Conservation (phyloP, 2,329 filamentous ascomycete genomes). For the Colletotrichum spaethianum region DNA sequence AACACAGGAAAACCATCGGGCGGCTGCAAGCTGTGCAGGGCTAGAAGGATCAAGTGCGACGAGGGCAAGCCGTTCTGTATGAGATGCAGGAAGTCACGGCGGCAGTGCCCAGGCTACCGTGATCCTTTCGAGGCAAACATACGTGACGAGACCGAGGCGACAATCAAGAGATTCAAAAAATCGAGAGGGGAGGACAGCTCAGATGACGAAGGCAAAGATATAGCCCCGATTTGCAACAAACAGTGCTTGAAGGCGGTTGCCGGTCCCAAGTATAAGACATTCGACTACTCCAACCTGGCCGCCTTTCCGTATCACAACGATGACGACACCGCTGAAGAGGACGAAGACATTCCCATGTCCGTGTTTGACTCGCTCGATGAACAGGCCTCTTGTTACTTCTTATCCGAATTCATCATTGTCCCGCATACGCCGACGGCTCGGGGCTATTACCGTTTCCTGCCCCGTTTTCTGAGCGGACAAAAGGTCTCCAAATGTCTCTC, state of each 20-base stretch:
- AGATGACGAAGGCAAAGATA: conserved; percentile 23
- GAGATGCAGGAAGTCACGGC: conserved; percentile 45
- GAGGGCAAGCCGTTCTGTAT: conserved; percentile 46
- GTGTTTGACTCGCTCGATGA: conserved; percentile 38
- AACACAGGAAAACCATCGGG: conserved; percentile 47
- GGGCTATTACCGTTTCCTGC: conserved; percentile 41
- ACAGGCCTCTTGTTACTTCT: conserved; percentile 41
- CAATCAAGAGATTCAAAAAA: conserved; percentile 43
- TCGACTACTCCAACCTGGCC: conserved; percentile 33
- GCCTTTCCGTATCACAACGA: conserved; percentile 31
- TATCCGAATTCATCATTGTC: conserved; percentile 41
- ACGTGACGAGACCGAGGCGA: conserved; percentile 46
- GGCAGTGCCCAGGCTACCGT: conserved; percentile 45
- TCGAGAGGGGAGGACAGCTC: conserved; percentile 39
- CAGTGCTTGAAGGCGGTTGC: conserved; percentile 33
- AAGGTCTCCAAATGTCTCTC: conserved; percentile 40
- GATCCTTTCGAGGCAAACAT: conserved; percentile 46
- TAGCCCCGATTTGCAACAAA: conserved; percentile 35
- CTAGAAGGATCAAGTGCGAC: conserved; percentile 46
- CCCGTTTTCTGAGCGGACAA: conserved; percentile 34
- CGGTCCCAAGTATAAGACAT: conserved; percentile 35
- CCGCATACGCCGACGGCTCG: conserved; percentile 22
- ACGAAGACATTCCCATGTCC: conserved; percentile 31
- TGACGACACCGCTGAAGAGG: conserved; percentile 29
- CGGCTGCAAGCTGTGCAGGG: conserved; percentile 46